Evolutionary conservation across 176 grass and related monocot species (phyloP).

Genomic region (Sorghum bicolor): DNA sequence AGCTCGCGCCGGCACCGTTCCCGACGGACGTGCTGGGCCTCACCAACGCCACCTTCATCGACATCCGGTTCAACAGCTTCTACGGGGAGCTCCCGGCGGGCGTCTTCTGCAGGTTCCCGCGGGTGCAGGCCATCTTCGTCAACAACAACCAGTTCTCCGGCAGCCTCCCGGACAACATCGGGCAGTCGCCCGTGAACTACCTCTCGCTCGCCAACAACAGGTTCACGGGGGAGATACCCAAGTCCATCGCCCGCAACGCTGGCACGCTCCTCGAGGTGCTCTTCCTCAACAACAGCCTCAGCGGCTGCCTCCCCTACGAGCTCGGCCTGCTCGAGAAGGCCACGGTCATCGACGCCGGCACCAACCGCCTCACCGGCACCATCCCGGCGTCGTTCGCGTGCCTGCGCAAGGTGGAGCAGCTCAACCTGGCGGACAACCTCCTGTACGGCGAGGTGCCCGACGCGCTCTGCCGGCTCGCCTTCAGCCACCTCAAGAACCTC

Average conservation of each 20-base stretch:
- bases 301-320: conserved; percentile 87
- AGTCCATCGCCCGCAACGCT: conserved; percentile 48
- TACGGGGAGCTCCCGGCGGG: conserved; percentile 31
- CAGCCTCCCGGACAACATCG: conserved; percentile 55
- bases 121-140: conserved; percentile 72
- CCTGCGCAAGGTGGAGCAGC: conserved; percentile 68
- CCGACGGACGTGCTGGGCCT: conserved; percentile 44
- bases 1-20: conserved; percentile 32
- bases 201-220: conserved; percentile 82
- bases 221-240: conserved; percentile 75
- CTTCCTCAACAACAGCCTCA: conserved; percentile 79
- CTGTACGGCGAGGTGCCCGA: conserved; percentile 84
- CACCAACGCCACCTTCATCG: conserved; percentile 74
- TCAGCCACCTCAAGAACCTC: conserved; percentile 57
- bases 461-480: conserved; percentile 58
- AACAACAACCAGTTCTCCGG: conserved; percentile 83
- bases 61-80: conserved; percentile 75
- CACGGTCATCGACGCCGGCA: conserved; percentile 88
- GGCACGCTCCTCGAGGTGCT: conserved; percentile 71
- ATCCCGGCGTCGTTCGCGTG: conserved; percentile 81
- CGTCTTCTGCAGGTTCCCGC: conserved; percentile 53
- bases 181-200: conserved; percentile 64
- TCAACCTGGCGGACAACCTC: conserved; percentile 75
- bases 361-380: conserved; percentile 69
- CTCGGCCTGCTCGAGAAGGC: conserved; percentile 69